Conservation (phyloP, 179 eudicot species). For the Amaranthus tricolor region DNA sequence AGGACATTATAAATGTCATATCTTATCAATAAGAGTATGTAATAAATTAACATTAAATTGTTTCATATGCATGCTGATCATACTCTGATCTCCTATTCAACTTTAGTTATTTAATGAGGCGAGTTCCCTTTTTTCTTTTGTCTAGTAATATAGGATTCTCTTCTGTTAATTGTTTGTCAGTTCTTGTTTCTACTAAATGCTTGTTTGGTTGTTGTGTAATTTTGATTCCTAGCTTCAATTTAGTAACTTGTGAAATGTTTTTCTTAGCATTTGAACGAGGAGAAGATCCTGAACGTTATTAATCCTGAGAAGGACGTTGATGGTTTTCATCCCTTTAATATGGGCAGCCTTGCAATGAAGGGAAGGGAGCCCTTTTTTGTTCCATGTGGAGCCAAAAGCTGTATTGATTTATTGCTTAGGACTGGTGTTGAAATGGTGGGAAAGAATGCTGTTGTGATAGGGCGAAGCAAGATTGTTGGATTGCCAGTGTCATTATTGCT, state of each 20-base stretch:
- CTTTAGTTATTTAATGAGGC: not conserved
- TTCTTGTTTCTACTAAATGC: not conserved
- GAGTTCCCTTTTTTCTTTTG: not conserved
- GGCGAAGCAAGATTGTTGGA: constrained; percentile 55
- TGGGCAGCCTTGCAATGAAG: constrained; percentile 53
- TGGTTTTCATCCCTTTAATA: constrained; percentile 55
- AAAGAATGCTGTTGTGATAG: constrained; percentile 50
- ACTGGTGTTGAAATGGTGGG: constrained; percentile 41
- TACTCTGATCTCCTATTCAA: not conserved
- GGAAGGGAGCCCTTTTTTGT: constrained; percentile 53
- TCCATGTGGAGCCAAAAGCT: constrained; percentile 56
- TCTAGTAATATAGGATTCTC: not conserved
- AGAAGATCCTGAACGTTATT: constrained; percentile 43
- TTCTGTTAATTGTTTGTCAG: not conserved
- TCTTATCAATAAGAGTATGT: not conserved
- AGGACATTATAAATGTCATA: not conserved
- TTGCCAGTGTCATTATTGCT: constrained; percentile 49
- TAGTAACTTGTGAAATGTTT: constrained; percentile 17
- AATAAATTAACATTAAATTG: not conserved
- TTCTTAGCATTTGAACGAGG: constrained; percentile 47
- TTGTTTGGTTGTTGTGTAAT: not conserved
- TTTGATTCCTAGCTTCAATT: not conserved
- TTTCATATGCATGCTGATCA: not conserved
- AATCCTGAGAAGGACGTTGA: constrained; percentile 60
- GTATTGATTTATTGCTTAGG: constrained; percentile 45